Base-by-base conservation (phyloP, 768 basidiomycete genomes). In the Trametes gibbosa region DNA sequence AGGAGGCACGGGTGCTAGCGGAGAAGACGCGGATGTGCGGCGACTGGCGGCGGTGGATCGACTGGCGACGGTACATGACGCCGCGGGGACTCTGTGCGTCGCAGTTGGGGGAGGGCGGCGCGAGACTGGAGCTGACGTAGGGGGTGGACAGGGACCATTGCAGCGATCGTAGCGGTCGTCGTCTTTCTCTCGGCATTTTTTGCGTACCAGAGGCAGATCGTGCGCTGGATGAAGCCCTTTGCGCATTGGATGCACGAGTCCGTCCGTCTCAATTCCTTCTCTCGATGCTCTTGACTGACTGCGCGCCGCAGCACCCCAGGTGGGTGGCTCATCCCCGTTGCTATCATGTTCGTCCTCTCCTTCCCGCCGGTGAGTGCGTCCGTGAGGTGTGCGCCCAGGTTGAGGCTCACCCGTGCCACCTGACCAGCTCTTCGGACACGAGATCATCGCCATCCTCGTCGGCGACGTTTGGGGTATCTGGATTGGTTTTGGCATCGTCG, bases 391-490 rank as follows among this genome's bases (percentile, higher is more conserved):
- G 29, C 29, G 4, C 29, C 4, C 29, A 23, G 6, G 13, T 5
- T 5, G 25, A 19, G 25, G 17, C 32, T 1, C 23, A 25, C 24
- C 24, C 2, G 29, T 49, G 47, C 9, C 13, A 19, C 19, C 3
- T 12, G 13, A 12, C 6, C 34, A 90, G 81, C 81, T 95, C 13
- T 94, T 94, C 66, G 94, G 94, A 5, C 93, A 95, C 63, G 94
- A 95, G 77, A 89, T 95, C 58, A 78, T 95, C 41, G 90, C 90
- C 23, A 80, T 95, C 29, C 77, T 95, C 3, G 91, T 90, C 65
- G 94, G 95, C 14, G 71, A 95, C 40, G 90, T 96, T 3, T 96
- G 92, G 91, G 92, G 91, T 2, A 74, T 94, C 1, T 87, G 93
- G 81, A 68, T 81, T 24, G 94, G 93, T 1, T 95, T 95, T 65